Conservation (phyloP, 352 stramenopile genomes). For the Phytophthora sojae region DNA sequence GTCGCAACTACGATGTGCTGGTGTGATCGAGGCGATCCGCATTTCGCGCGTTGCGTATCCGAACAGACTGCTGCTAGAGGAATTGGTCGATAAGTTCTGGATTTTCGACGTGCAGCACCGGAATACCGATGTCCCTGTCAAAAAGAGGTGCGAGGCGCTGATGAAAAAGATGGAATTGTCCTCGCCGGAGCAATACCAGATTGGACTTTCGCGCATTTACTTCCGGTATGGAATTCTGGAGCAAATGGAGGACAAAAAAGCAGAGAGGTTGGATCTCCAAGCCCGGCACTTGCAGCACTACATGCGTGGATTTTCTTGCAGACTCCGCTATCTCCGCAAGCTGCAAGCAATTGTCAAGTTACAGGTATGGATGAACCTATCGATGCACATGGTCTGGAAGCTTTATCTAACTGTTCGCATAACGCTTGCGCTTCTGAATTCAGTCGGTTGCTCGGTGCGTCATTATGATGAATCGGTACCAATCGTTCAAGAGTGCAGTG, state of each 20-base stretch:
- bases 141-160: conserved; percentile 57
- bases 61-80: conserved; percentile 93
- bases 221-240: conserved; percentile 85
- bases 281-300: conserved; percentile 74
- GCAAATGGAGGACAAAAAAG: conserved; percentile 79
- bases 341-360: conserved; percentile 79
- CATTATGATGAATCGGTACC: conserved; percentile 78
- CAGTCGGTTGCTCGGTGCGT: conserved; percentile 87
- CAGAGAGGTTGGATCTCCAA: conserved; percentile 59
- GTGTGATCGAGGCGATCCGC: conserved; percentile 98
- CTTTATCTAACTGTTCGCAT: conserved; percentile 17
- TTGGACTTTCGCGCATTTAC: conserved; percentile 80
- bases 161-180: conserved; percentile 73
- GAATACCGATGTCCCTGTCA: conserved; percentile 50
- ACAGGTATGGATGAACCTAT: conserved; percentile 55
- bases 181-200: conserved; percentile 80
- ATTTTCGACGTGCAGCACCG: conserved; percentile 60
- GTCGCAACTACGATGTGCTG: conserved; percentile 97
- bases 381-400: background rate
- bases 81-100: conserved; percentile 84
- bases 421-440: conserved; percentile 5
- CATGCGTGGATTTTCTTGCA: conserved; percentile 73
- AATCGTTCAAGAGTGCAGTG: conserved; percentile 63
- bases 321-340: conserved; percentile 71
- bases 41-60: conserved; percentile 98